Evolutionary conservation across 163 green algal species (phyloP).

Genomic region (Chloromonas sp.): DNA sequence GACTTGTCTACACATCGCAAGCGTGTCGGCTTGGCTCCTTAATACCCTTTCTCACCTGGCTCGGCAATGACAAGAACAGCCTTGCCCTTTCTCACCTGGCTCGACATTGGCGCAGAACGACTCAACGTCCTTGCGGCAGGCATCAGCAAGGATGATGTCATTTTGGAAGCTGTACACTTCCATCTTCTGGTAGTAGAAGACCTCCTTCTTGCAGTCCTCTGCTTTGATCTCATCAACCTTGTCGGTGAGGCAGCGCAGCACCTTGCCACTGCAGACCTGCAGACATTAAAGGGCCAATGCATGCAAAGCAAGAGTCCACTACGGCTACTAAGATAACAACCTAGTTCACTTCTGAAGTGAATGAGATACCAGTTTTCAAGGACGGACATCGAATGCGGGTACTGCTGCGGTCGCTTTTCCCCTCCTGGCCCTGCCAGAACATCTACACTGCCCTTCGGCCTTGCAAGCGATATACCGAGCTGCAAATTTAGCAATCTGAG

Average conservation of each 20-base stretch:
- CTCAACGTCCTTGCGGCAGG: constrained; percentile 64
- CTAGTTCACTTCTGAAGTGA: too few species aligned
- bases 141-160: constrained; percentile 62
- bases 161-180: constrained; percentile 66
- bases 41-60: neutral
- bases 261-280: constrained; percentile 42
- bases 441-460: neutral
- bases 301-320: neutral
- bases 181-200: constrained; percentile 78
- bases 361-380: neutral
- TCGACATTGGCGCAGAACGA: constrained; percentile 50
- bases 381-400: neutral
- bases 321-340: neutral
- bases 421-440: neutral
- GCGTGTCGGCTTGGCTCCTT: neutral
- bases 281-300: neutral
- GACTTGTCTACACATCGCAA: neutral
- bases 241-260: constrained; percentile 78
- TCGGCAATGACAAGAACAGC: neutral
- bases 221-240: constrained; percentile 62
- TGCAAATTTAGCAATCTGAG: neutral
- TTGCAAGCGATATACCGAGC: neutral
- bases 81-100: neutral
- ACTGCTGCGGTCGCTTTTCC: neutral
- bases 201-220: constrained; percentile 71